These are phyloP conservation scores for Colletotrichum abscissum DNA, from an alignment of 2,329 filamentous ascomycete genomes.

Conservation along the genomic window DNA sequence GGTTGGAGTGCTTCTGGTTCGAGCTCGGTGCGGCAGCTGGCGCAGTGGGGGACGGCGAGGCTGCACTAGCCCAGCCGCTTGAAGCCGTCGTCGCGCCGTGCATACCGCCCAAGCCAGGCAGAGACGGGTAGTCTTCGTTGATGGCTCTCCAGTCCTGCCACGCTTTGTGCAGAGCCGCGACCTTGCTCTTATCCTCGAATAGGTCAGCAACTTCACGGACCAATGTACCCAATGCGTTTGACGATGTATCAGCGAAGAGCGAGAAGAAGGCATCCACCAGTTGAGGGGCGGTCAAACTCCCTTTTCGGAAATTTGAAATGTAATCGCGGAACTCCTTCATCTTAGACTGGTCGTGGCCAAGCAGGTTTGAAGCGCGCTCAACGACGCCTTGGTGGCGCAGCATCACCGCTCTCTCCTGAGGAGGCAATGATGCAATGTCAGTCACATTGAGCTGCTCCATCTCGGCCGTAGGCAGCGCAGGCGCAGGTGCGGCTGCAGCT, in stretches of 20 bases:
- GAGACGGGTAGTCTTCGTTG: conserved; percentile 92
- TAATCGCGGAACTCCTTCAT: conserved; percentile 81
- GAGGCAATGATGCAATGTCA: conserved; percentile 66
- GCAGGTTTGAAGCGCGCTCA: conserved; percentile 83
- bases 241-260: conserved; percentile 82
- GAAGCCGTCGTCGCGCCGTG: conserved; percentile 68
- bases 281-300: conserved; percentile 75
- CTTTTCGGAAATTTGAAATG: conserved; percentile 82
- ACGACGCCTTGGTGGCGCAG: conserved; percentile 86
- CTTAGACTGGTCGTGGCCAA: conserved; percentile 81
- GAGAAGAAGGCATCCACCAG: conserved; percentile 90
- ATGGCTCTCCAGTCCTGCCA: conserved; percentile 97
- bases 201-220: conserved; percentile 93
- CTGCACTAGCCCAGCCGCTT: conserved; percentile 70
- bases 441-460: conserved; percentile 64
- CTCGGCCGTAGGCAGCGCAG: conserved; percentile 42
- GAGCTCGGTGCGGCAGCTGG: conserved; percentile 54
- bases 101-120: conserved; percentile 80
- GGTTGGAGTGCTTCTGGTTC: conserved; percentile 61
- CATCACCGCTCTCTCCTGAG: conserved; percentile 84
- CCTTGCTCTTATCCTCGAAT: conserved; percentile 85
- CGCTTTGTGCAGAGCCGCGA: conserved; percentile 78
- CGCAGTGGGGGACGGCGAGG: conserved; percentile 64
- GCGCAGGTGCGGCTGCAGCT: conserved; percentile 37
- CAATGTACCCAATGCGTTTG: conserved; percentile 85